phyloP scores from a whole-genome alignment of 2,329 filamentous ascomycete species.

The Calonectria henricotiae region DNA sequence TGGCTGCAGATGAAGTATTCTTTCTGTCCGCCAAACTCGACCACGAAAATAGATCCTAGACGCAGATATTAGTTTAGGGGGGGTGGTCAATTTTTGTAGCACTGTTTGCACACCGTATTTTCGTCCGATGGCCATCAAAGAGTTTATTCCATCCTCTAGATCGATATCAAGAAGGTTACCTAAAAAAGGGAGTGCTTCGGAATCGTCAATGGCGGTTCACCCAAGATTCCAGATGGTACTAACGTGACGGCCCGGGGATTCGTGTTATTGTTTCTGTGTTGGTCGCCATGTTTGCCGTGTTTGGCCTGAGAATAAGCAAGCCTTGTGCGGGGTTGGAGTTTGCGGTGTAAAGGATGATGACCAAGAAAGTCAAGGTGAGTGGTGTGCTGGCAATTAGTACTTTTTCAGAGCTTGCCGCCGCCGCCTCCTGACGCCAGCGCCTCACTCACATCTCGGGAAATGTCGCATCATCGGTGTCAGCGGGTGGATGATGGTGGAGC shows the following conservation, averaged over 20 bases:
- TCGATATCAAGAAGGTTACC: constrained; percentile 7
- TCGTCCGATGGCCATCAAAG: not conserved
- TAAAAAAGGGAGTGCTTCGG: not conserved
- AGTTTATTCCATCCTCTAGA: not conserved
- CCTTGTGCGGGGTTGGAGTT: not conserved
- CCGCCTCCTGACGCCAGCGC: not conserved
- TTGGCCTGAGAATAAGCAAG: not conserved
- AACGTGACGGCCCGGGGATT: not conserved
- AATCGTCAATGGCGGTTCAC: not conserved
- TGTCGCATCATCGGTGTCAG: not conserved
- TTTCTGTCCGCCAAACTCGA: not conserved
- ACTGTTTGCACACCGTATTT: not conserved
- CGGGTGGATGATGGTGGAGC: not conserved
- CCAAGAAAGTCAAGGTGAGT: not conserved
- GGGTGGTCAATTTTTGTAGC: no score
- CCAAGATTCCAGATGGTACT: not conserved
- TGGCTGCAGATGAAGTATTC: not conserved
- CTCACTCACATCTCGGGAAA: not conserved
- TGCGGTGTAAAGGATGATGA: not conserved
- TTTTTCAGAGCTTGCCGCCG: not conserved
- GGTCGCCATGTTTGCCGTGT: not conserved
- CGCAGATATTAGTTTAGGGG: not conserved
- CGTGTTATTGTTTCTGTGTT: not conserved
- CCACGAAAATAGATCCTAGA: not conserved
- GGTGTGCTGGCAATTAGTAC: not conserved